Evolutionary conservation across 176 grass and related monocot species (phyloP).

Genomic region (Miscanthus lutarioriparius): DNA sequence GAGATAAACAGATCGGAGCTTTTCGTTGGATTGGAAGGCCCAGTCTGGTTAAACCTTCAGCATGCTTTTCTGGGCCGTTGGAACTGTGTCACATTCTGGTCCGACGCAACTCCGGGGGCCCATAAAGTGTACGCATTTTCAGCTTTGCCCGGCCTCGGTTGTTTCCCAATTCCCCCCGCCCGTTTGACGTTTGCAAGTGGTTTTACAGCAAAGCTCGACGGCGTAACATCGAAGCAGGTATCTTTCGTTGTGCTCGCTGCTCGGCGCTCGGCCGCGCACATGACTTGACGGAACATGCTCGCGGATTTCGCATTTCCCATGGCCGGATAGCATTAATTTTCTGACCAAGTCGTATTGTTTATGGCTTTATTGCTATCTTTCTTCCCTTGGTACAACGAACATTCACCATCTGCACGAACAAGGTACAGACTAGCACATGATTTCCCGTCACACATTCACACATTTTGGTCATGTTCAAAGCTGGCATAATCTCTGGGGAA

Average conservation of each 20-base stretch:
- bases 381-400: background rate
- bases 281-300: constrained; percentile 8
- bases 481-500: background rate
- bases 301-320: constrained; percentile 1
- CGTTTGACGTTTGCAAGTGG: background rate
- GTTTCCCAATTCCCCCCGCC: background rate
- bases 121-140: background rate
- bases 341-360: background rate
- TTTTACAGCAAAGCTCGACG: background rate
- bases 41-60: background rate
- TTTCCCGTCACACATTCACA: background rate
- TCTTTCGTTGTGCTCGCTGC: background rate
- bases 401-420: background rate
- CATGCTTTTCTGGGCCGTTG: background rate
- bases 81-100: background rate
- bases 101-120: background rate
- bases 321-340: background rate
- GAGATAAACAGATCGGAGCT: too few species aligned
- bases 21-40: too few species aligned
- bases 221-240: background rate
- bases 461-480: background rate
- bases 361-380: background rate
- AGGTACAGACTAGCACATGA: background rate
- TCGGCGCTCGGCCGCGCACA: background rate
- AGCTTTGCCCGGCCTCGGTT: background rate